These are phyloP conservation scores for Stagonosporopsis rhizophila DNA, from an alignment of 2,329 filamentous ascomycete genomes.

Conservation along the genomic window DNA sequence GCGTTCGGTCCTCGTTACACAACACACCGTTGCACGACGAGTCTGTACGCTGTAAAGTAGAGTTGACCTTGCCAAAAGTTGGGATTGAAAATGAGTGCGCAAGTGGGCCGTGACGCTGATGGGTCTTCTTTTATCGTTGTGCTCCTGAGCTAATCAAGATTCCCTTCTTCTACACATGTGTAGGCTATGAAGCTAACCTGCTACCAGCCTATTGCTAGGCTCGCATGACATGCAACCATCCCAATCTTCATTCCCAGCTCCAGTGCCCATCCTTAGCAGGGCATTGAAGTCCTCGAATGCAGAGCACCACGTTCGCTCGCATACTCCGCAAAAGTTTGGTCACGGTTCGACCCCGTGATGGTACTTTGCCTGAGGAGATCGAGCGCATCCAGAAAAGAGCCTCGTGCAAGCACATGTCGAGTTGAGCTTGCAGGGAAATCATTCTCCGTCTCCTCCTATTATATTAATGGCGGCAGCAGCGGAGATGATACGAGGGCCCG, in stretches of 20 bases:
- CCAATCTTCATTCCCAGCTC: neutral
- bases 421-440: neutral
- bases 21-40: neutral
- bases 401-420: no score
- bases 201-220: neutral
- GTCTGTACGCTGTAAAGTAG: neutral
- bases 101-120: neutral
- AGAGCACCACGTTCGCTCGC: neutral
- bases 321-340: neutral
- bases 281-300: neutral
- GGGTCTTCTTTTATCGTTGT: neutral
- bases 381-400: neutral
- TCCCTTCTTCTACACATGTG: neutral
- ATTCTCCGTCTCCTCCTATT: neutral
- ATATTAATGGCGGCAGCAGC: neutral
- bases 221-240: neutral
- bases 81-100: no score
- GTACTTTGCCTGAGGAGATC: neutral
- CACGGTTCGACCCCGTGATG: neutral
- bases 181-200: neutral
- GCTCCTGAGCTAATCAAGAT: neutral
- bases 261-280: neutral
- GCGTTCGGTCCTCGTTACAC: neutral
- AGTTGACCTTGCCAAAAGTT: neutral
- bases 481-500: no score